Evolutionary conservation across 495 filamentous ascomycete species (phyloP).

Genomic region (Xylaria scruposa): DNA sequence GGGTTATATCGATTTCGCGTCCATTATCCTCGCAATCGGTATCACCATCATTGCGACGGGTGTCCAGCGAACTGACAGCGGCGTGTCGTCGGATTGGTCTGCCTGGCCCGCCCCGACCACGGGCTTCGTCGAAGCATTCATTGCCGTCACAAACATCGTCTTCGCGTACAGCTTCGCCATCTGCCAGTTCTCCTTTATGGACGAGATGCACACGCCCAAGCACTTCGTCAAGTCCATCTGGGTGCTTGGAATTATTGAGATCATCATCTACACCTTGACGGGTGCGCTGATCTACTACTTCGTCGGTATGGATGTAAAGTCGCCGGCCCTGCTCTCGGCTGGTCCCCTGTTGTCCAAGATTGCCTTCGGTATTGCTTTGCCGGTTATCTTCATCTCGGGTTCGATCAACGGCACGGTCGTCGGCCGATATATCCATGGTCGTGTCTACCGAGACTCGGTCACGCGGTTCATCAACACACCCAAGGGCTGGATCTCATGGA

Average conservation of each 20-base stretch:
- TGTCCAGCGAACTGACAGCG: slow-evolving; percentile 51
- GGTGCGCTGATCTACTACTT: slow-evolving; percentile 76
- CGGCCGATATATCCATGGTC: slow-evolving; percentile 69
- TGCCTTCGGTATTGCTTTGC: slow-evolving; percentile 80
- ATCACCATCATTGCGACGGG: slow-evolving; percentile 74
- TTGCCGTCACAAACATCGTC: slow-evolving; percentile 75
- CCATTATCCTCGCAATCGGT: slow-evolving; percentile 68
- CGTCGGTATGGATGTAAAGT: slow-evolving; percentile 69
- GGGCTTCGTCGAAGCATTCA: slow-evolving; percentile 56
- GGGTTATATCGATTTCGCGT: slow-evolving; percentile 65
- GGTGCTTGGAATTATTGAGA: slow-evolving; percentile 69
- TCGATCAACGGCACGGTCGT: slow-evolving; percentile 67
- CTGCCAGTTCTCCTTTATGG: slow-evolving; percentile 78
- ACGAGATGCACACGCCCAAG: slow-evolving; percentile 73
- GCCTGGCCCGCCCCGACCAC: slow-evolving; percentile 50
- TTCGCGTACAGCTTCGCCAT: slow-evolving; percentile 75
- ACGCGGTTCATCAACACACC: slow-evolving; percentile 66
- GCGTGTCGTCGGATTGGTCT: slow-evolving; percentile 48
- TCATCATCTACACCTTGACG: slow-evolving; percentile 69
- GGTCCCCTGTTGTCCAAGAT: slow-evolving; percentile 67
- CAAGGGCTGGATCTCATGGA: slow-evolving; percentile 65
- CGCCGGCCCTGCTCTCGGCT: slow-evolving; percentile 73
- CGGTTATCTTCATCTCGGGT: slow-evolving; percentile 76
- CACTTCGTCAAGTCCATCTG: slow-evolving; percentile 73
- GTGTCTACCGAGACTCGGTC: slow-evolving; percentile 62